A percentile compares a stretch with the other conserved stretches of the same genome.
phyloP scores from a whole-genome alignment of 1,284 basidiomycete genomes.

The Cronartium quercuum region DNA sequence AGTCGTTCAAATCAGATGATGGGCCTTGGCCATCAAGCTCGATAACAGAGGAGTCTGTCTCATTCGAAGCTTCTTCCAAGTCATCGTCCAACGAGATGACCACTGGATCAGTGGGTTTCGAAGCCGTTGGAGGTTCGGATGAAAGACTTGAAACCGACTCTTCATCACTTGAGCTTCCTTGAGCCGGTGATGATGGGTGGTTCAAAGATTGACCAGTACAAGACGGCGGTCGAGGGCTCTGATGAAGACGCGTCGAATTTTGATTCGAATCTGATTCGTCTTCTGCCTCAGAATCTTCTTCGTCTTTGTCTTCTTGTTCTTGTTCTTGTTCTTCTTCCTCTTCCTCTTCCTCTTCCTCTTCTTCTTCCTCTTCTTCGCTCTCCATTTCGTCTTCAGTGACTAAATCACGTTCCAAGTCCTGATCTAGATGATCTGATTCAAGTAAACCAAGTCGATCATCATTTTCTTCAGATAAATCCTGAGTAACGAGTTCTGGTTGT shows the following conservation, averaged over 20 bases:
- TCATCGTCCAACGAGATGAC: background rate
- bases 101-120: background rate
- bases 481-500: too few species aligned
- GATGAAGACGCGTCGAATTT: background rate
- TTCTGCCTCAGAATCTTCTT: background rate
- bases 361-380: background rate
- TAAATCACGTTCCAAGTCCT: background rate
- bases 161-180: background rate
- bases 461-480: background rate
- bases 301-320: background rate
- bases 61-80: background rate
- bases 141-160: background rate
- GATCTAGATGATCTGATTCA: background rate
- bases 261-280: background rate
- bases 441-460: background rate
- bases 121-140: background rate
- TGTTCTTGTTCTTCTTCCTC: conserved; percentile 8
- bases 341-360: background rate
- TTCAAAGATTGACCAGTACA: background rate
- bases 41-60: background rate
- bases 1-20: too few species aligned
- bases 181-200: background rate
- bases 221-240: background rate
- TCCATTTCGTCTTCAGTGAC: background rate
- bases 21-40: background rate